Conservation (phyloP, 805 yeast species). For the Metschnikowia orientalis region DNA sequence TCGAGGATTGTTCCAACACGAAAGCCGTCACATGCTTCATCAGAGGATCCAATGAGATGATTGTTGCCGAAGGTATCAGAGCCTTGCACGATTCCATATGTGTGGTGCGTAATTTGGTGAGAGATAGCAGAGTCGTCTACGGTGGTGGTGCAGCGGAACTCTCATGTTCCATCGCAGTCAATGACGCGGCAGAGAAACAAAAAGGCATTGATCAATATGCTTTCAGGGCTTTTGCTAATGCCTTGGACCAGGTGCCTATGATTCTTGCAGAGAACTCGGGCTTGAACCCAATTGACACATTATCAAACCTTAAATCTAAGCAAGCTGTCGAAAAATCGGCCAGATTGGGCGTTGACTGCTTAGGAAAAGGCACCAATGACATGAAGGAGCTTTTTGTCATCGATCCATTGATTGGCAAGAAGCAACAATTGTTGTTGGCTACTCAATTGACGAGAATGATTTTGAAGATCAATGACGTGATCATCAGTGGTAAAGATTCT, state of each 20-base stretch:
- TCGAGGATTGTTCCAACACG: slow-evolving; percentile 83
- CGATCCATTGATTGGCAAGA: slow-evolving; percentile 96
- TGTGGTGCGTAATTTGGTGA: slow-evolving; percentile 92
- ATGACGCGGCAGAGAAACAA: slow-evolving; percentile 87
- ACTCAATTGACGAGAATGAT: slow-evolving; percentile 98
- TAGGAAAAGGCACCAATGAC: slow-evolving; percentile 82
- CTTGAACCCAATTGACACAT: slow-evolving; percentile 84
- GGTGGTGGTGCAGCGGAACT: slow-evolving; percentile 99
- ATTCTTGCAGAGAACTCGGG: slow-evolving; percentile 97
- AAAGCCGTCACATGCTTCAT: slow-evolving; percentile 89
- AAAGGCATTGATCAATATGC: slow-evolving; percentile 97
- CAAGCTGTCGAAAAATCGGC: slow-evolving; percentile 73
- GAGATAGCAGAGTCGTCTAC: slow-evolving; percentile 91
- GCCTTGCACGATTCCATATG: slow-evolving; percentile 95
- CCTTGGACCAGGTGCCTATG: slow-evolving; percentile 89
- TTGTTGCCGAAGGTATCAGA: slow-evolving; percentile 93
- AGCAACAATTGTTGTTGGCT: slow-evolving; percentile 90
- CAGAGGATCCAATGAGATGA: slow-evolving; percentile 96
- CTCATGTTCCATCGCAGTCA: slow-evolving; percentile 84
- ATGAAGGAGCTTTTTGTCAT: slow-evolving; percentile 93
- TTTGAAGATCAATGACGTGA: slow-evolving; percentile 92
- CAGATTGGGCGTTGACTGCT: slow-evolving; percentile 87
- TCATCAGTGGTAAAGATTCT: slow-evolving; percentile 80
- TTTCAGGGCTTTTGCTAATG: slow-evolving; percentile 88
- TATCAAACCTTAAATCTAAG: slow-evolving; percentile 76